Evolutionary conservation across 129 eudicot genomes (phyloP), one percentile per base, ranked within the genome.

Genomic region (Arctium minus): DNA sequence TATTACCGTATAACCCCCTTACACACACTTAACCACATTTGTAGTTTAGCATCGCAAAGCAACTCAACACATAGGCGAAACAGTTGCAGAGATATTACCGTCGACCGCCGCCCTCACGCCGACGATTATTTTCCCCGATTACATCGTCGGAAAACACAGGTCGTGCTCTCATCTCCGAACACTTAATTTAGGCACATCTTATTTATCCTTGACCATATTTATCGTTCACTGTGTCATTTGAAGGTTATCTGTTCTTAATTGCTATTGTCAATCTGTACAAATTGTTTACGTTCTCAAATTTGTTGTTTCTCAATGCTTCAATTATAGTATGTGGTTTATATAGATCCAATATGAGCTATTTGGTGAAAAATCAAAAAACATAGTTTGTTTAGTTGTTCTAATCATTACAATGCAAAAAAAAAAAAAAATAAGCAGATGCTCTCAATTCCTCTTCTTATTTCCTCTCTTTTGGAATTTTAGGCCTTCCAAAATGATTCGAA

Each of bases 31-130:
- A n/a, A 74, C 39, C 1, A 75, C 56, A 8, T 32, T 18, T 37
- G 4, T 18, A 4, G 18, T 33, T 77, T 32, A 32, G 67, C 42
- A 75, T 69, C 76, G 8, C 17, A 75, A 75, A 67, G 62, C 77
- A 76, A 33, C 80, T 64, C 70, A n/a, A n/a, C n/a, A n/a, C n/a
- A n/a, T 56, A 82, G 53, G 69, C 75, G 31, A 13, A 42, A 50
- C 86, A 76, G 81, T 68, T 27, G 71, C 81, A 82, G 71, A 60
- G 71, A 81, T 37, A 22, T 37, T 2, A 71, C 71, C 33, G 8
- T 12, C 40, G 64, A 18, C 86, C 80, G 81, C 69, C 77, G 31
- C n/a, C n/a, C n/a, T n/a, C n/a, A n/a, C n/a, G n/a, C n/a, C n/a
- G n/a, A n/a, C n/a, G n/a, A n/a, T n/a, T n/a, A n/a, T n/a, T n/a